Evolutionary conservation across 202 grass and related monocot genomes (phyloP).

Genomic region (Bolboschoenoplectus hybrid): DNA sequence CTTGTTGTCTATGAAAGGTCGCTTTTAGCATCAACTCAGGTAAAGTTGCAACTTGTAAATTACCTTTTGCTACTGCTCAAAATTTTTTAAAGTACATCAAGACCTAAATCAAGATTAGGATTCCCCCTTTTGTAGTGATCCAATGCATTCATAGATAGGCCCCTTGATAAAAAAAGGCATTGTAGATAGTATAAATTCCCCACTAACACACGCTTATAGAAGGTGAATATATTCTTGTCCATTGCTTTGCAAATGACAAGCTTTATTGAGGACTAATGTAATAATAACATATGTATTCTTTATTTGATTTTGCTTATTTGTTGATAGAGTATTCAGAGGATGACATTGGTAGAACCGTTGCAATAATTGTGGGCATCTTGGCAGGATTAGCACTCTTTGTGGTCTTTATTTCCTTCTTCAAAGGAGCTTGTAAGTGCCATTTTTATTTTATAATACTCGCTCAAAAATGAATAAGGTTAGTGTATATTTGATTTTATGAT

Average conservation of each 20-base stretch:
- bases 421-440: slow-evolving; percentile 54
- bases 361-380: slow-evolving; percentile 78
- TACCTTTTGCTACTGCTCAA: not conserved
- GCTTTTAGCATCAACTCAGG: slow-evolving; percentile 1
- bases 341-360: slow-evolving; percentile 78
- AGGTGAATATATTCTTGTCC: slow-evolving; percentile 65
- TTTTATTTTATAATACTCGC: not conserved
- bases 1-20: not conserved
- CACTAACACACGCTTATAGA: slow-evolving; percentile 21
- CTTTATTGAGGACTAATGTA: slow-evolving; percentile 12
- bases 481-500: too few relatives aligned
- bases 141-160: not conserved
- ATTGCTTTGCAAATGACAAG: slow-evolving; percentile 20
- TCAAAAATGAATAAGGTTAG: not conserved
- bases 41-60: slow-evolving; percentile 25
- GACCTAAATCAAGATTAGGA: not conserved
- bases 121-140: not conserved
- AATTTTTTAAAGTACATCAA: not conserved
- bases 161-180: not conserved
- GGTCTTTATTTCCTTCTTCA: slow-evolving; percentile 84
- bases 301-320: not conserved
- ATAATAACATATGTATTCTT: not conserved
- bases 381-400: slow-evolving; percentile 75
- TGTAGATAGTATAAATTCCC: slow-evolving; percentile 33
- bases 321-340: slow-evolving; percentile 60